Percentiles rank a stretch among this genome's conserved stretches.
Evolutionary conservation across 2,329 filamentous ascomycete species (phyloP).

Genomic region (Colletotrichum graminicola): DNA sequence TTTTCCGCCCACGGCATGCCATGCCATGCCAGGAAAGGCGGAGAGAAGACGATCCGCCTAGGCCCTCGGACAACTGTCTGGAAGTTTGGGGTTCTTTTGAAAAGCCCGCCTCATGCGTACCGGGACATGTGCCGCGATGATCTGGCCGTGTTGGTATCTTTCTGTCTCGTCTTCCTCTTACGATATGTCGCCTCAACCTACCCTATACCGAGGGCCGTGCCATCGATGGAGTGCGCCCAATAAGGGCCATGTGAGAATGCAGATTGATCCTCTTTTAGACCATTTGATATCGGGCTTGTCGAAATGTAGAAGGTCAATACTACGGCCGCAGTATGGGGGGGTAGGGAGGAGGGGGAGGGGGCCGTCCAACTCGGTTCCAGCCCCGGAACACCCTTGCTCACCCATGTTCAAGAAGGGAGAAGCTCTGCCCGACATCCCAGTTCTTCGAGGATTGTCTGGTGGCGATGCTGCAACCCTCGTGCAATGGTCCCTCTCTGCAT

Average conservation of each 20-base stretch:
- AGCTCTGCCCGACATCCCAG: neutral
- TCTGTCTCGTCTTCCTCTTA: neutral
- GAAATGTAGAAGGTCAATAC: constrained; percentile 37
- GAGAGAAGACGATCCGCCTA: neutral
- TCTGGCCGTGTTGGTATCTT: neutral
- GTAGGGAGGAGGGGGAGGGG: constrained; percentile 2
- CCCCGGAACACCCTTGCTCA: constrained; percentile 36
- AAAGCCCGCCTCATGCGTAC: neutral
- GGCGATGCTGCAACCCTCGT: constrained; percentile 28
- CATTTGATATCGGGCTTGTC: constrained; percentile 41
- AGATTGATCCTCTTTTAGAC: constrained; percentile 14
- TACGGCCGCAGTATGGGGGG: neutral
- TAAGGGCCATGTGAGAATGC: constrained; percentile 10
- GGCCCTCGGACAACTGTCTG: neutral
- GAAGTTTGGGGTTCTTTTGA: neutral
- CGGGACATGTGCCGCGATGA: neutral
- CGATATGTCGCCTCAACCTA: neutral
- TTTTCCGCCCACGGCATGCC: constrained; percentile 5
- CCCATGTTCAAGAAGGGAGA: constrained; percentile 11
- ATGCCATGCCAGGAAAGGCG: constrained; percentile 5
- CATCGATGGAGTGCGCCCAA: constrained; percentile 15
- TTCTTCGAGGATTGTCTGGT: constrained; percentile 28
- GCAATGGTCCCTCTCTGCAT: neutral
- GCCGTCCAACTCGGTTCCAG: constrained; percentile 23
- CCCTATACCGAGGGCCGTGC: neutral